A percentile compares a stretch with the other conserved stretches of the same genome.
Evolutionary conservation across 139 green algal species (phyloP).

Genomic region (Microglena sp.): DNA sequence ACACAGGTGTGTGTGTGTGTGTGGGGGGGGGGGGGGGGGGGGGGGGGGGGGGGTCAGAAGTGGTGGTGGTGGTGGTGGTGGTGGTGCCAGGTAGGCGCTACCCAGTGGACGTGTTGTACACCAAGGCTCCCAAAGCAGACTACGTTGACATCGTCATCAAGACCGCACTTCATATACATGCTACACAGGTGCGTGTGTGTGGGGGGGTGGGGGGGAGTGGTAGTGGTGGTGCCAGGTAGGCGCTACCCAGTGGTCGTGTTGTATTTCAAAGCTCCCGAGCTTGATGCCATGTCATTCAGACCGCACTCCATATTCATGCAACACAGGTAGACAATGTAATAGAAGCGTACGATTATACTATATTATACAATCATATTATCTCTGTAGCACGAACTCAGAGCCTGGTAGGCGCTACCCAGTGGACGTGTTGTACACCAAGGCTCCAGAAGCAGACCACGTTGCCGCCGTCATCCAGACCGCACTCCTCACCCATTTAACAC

Average conservation of each 20-base stretch:
- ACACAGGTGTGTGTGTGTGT: conserved; percentile 48
- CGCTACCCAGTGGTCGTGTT: conserved; percentile 96
- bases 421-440: conserved; percentile 96
- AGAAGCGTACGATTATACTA: too few species aligned
- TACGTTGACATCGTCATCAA: conserved; percentile 83
- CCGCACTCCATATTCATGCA: conserved; percentile 80
- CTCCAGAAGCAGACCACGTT: conserved; percentile 90
- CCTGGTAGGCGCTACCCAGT: conserved; percentile 88
- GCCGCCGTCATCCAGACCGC: conserved; percentile 74
- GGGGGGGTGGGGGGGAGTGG: too few species aligned
- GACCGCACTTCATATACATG: conserved; percentile 83
- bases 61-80: background rate
- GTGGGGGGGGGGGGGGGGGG: too few species aligned
- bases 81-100: conserved; percentile 82
- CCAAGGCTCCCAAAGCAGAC: conserved; percentile 89
- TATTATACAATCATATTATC: too few species aligned
- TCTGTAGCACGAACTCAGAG: too few species aligned
- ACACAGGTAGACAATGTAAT: too few species aligned
- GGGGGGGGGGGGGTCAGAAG: too few species aligned
- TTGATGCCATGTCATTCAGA: conserved; percentile 88
- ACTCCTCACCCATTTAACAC: conserved; percentile 79
- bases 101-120: conserved; percentile 96
- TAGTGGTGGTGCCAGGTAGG: conserved; percentile 51
- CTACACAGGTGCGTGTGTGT: conserved; percentile 50
- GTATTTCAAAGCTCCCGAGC: conserved; percentile 92